Conservation (phyloP, 2,329 filamentous ascomycete genomes). For the Fusarium oligoseptatum region DNA sequence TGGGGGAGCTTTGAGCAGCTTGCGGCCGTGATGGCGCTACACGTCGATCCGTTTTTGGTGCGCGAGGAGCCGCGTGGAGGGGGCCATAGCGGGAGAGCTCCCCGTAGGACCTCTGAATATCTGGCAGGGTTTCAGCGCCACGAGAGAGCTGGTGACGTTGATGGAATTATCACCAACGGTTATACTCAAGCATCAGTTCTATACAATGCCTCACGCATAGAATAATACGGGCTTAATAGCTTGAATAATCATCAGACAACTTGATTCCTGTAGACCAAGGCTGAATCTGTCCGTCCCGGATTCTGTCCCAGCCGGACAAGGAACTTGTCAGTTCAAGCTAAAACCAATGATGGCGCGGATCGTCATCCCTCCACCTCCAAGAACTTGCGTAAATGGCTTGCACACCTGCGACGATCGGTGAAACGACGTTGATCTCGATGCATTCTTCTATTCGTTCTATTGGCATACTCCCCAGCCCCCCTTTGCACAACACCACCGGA, state of each 20-base stretch:
- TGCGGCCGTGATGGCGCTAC: conserved; percentile 6
- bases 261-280: conserved; percentile 21
- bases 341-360: conserved; percentile 15
- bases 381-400: conserved; percentile 47
- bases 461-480: background rate
- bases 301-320: conserved; percentile 23
- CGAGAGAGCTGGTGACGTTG: conserved; percentile 18
- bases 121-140: conserved; percentile 20
- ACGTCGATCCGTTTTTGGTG: conserved; percentile 34
- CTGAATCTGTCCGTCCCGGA: conserved; percentile 8
- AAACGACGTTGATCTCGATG: conserved; percentile 28
- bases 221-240: background rate
- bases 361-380: conserved; percentile 18
- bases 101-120: conserved; percentile 20
- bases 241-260: conserved; percentile 1
- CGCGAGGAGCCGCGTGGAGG: conserved; percentile 29
- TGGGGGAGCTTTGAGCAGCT: conserved; percentile 13
- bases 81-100: conserved; percentile 23
- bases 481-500: background rate
- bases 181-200: background rate
- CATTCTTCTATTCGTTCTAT: conserved; percentile 11
- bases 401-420: conserved; percentile 12
- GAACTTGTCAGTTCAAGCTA: conserved; percentile 20
- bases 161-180: background rate
- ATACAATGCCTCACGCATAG: background rate